Base-by-base conservation (phyloP, 495 filamentous ascomycete species). In the Margaritispora aquatica region DNA sequence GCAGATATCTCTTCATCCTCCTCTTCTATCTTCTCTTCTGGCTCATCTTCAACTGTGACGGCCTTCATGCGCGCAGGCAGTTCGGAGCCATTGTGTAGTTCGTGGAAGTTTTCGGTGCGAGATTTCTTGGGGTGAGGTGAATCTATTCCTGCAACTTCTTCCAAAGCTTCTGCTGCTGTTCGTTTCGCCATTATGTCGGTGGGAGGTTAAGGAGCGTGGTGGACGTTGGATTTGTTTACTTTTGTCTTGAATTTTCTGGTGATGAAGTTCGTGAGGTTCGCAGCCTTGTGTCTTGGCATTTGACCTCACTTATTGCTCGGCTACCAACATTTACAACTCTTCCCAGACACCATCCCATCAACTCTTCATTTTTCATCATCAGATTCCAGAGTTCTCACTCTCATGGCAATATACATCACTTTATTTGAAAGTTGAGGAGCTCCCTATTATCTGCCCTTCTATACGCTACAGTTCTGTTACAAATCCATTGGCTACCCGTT, bases 71-170 rank as follows among this genome's bases (percentile, higher is more conserved):
- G 66, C 53, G 69, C 57, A 59, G 68, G 73, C 62, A 75, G 73
- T 60, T 81, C 75, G 58, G 63, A 67, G 51, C 68, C 70, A 48
- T 71, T 71, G 60, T 62, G 65, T 26, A 67, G 55, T 49, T 75
- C 70, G 34, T 69, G 71, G 53, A 75, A 77, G 44, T 86, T 83
- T 49, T 85, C 84, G 57, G 87, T 73, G 36, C 89, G 84, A 24
- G 83, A 82, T 66, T 84, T 87, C 74, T 96, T 96, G 21, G 87
- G 86, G 26, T 80, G 82, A 0, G 90, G 90, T 11, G 90, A 93
- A 26, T 77, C 80, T 22, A 71, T 68, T 20, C 72, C 75, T 7
- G 73, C 68, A 21, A 82, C 66, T 47, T 85, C 81, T 63, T 94
- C 89, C n/a, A 94, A 77, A 50, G 86, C 76, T 65, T 90, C 83